Base-by-base conservation (phyloP, 2,329 filamentous ascomycete genomes). In the Kalaharituber pfeilii region DNA sequence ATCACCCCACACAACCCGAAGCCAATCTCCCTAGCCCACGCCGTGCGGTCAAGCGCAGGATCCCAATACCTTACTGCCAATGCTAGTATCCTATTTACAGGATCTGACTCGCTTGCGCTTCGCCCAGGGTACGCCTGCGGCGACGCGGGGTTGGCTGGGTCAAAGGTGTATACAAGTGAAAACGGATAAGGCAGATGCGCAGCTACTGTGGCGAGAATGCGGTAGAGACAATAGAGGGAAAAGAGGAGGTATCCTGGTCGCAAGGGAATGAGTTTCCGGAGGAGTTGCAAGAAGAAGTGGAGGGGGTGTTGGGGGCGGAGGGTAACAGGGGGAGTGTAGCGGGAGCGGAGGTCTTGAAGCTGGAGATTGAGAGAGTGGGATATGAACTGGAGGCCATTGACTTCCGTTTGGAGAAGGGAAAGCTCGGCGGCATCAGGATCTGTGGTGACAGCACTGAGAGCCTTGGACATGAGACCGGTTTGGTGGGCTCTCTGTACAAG, bases 1-100 rank as follows among this genome's bases (percentile, higher is more conserved):
- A 94, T 91, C 50, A 88, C 78, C 18, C 86, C 86, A 6, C 82
- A 86, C 3, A 94, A 74, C 22, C 86, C 71, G 68, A 94, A 93
- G 56, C 82, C 86, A 60, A 93, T 88, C 65, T 86, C 84, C 27
- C 85, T 81, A 22, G 84, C 81, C 85, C 86, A 93, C 8, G 84
- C 83, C 9, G 79, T 75, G 64, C 86, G 84, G 68, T 94, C 84
- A 25, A 94, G 76, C 57, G 81, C 78, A 2, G 84, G 84, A 65
- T 93, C 84, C 77, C 84, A 88, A 69, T 93, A 84, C 54, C 82
- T 81, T 3, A 84, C 85, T 18, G 94, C 70, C 11, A 93, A 73
- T 4, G 84, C 84, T 7, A 94, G 76, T 57, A 89, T 75, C 59
- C 86, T 83, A 69, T 84, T 93, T 66, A 94, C 84, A 0, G 86